Evolutionary conservation across 1,284 basidiomycete species (phyloP), one percentile per base, ranked within the genome.

Genomic region (Hypsizygus ulmarius): DNA sequence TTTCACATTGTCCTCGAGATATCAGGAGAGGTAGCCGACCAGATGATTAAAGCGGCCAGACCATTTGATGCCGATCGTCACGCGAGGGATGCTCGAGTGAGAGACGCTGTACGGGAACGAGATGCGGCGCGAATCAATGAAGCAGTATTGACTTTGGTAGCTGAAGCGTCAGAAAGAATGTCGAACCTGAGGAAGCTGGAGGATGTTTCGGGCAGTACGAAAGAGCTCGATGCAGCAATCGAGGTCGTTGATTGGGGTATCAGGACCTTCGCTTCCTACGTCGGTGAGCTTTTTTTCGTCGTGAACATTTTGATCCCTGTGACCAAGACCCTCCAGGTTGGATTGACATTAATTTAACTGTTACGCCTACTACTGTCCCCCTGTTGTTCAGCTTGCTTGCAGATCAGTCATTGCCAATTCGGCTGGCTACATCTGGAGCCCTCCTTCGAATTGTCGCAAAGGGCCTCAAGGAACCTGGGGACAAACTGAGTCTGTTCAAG

Each of bases 341-440:
- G 97, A 90, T 99, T 59, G 97, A 99, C 64, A 95, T 99, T 61
- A 91, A 92, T 59, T 75, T 99, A 49, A 92, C 97, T 25, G 88
- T 99, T 52, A 98, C 94, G 1, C 92, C 90, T 16, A 83, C 82
- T 8, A 94, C 94, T 0, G 83, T 99, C 21, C 82, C 87, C 5
- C 71, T 99, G 39, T 78, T 98, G 41, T 96, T 94, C 66, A 83
- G 78, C 35, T 77, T 97, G 21, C 81, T 99, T 36, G 87, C 87
- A n/a, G 89, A 93, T 59, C 67, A 78, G 0, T 85, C 87, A 10
- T 65, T 91, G 15, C 77, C 87, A 1, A 86, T 97, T 54, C 89
- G 95, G 29, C 74, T 93, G 12, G 89, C 93, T 0, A 87, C 95
- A 0, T 87, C 87, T 12, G 81, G 80, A 27, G 83, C 95, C 0